Conservation (phyloP, 2,329 filamentous ascomycete genomes). For the Tolypocladium ophioglossoides region DNA sequence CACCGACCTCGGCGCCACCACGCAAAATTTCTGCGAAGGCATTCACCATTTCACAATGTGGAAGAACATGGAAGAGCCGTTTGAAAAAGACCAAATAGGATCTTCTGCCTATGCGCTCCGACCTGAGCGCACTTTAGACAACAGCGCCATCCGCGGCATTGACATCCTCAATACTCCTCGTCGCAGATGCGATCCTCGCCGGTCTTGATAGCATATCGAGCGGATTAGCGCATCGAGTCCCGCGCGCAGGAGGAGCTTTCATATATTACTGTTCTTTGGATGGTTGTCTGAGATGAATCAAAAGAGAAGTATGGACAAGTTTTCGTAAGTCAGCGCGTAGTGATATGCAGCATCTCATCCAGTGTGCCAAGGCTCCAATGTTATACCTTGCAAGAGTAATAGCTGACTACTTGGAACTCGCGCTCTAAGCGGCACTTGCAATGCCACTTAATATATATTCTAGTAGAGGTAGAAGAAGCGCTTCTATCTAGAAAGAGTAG, state of each 20-base stretch:
- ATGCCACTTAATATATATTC: no score
- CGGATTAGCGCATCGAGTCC: conserved; percentile 56
- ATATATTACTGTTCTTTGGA: conserved; percentile 25
- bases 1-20: conserved; percentile 67
- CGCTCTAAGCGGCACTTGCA: no score
- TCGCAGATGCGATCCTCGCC: conserved; percentile 58
- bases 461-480: no score
- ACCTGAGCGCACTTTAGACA: conserved; percentile 65
- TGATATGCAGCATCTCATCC: no score
- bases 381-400: no score
- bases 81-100: conserved; percentile 70
- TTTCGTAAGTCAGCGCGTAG: no score
- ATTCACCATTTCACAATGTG: conserved; percentile 62
- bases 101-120: conserved; percentile 20
- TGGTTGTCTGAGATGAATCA: not conserved
- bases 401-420: no score
- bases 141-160: conserved; percentile 59
- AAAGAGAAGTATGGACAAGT: not conserved
- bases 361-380: no score
- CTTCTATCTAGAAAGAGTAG: no score
- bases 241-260: conserved; percentile 68
- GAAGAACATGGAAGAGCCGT: conserved; percentile 82
- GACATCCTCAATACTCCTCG: conserved; percentile 57
- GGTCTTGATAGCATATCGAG: conserved; percentile 56
- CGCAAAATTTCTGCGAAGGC: conserved; percentile 58